Conservation (phyloP, 2,329 filamentous ascomycete species). For the Onygenales sp. region DNA sequence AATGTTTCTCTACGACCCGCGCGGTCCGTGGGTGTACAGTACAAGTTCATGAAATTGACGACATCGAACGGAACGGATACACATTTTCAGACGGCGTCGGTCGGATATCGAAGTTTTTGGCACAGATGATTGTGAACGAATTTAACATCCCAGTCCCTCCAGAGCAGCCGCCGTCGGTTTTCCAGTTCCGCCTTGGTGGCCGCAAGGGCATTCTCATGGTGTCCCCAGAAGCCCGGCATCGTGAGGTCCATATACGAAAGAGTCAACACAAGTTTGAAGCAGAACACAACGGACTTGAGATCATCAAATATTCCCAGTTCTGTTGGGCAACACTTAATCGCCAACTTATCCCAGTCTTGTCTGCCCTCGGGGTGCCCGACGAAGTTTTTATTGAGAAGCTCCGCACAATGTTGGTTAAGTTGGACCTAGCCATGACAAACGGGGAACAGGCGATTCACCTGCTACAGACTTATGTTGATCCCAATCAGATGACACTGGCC, state of each 20-base stretch:
- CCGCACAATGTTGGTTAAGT: conserved; percentile 54
- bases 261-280: conserved; percentile 84
- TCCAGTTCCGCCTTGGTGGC: conserved; percentile 86
- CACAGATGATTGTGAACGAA: conserved; percentile 62
- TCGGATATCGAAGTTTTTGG: conserved; percentile 73
- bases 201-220: conserved; percentile 81
- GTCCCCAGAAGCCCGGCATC: conserved; percentile 57
- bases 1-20: conserved; percentile 90
- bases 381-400: conserved; percentile 59
- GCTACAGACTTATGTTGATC: conserved; percentile 68
- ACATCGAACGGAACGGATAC: conserved; percentile 59
- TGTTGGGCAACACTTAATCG: conserved; percentile 75
- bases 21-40: conserved; percentile 57
- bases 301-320: conserved; percentile 70
- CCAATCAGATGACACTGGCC: conserved; percentile 67
- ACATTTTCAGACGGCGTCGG: conserved; percentile 90
- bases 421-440: conserved; percentile 61
- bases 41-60: conserved; percentile 50
- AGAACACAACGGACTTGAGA: conserved; percentile 63
- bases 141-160: conserved; percentile 50
- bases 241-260: conserved; percentile 65
- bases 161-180: conserved; percentile 61
- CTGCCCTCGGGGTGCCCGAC: conserved; percentile 62
- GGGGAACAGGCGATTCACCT: conserved; percentile 55
- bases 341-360: conserved; percentile 81